Conservation (phyloP, 495 filamentous ascomycete species). For the Hypoxylon fuscum region DNA sequence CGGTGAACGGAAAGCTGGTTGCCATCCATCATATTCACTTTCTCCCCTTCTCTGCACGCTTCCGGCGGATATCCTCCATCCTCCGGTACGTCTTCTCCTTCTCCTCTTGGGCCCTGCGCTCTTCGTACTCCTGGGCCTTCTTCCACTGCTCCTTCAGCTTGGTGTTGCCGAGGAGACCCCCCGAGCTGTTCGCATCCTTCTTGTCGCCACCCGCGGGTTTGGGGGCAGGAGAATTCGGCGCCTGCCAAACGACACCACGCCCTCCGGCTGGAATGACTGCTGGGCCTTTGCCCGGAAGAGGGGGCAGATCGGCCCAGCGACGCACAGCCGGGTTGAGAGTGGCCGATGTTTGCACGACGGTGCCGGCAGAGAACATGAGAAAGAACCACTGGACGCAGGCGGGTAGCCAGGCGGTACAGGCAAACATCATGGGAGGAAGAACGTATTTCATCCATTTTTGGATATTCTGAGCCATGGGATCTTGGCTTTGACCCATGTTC, state of each 20-base stretch:
- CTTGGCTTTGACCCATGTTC: constrained; percentile 34
- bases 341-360: constrained; percentile 64
- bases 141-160: constrained; percentile 51
- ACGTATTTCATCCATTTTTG: constrained; percentile 63
- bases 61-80: constrained; percentile 41
- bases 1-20: not conserved
- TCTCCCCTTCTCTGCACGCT: constrained; percentile 18
- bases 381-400: constrained; percentile 79
- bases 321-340: constrained; percentile 63
- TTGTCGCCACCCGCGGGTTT: not conserved
- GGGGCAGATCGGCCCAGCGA: constrained; percentile 56
- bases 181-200: constrained; percentile 4
- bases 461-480: constrained; percentile 48
- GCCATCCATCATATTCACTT: constrained; percentile 3
- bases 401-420: constrained; percentile 71
- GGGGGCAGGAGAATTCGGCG: constrained; percentile 30
- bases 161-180: constrained; percentile 33
- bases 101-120: constrained; percentile 55
- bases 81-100: constrained; percentile 48
- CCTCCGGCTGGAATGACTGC: constrained; percentile 15
- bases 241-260: constrained; percentile 41
- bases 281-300: constrained; percentile 44
- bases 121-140: constrained; percentile 56
- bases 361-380: constrained; percentile 62
- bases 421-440: constrained; percentile 68